Percentiles rank a stretch among this genome's conserved stretches.
Conservation (phyloP, 1,139 yeast genomes). For the Maudiozyma humilis region DNA sequence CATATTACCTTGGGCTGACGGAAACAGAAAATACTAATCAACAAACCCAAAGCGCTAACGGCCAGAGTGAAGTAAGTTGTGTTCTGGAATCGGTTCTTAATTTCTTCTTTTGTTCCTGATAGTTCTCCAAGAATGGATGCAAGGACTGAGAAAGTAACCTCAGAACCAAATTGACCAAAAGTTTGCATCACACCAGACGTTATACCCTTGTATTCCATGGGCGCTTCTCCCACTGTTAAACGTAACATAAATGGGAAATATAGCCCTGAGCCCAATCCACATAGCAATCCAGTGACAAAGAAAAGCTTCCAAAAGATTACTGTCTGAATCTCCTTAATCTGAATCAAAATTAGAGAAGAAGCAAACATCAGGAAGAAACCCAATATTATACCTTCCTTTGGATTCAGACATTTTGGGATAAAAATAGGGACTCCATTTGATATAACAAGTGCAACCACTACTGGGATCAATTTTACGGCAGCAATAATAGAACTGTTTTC, state of each 20-base stretch:
- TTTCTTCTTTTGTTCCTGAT: background rate
- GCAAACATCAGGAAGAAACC: conserved; percentile 2
- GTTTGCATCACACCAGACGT: conserved; percentile 5
- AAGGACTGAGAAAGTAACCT: conserved; percentile 3
- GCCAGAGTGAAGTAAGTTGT: conserved; percentile 3
- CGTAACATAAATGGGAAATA: conserved; percentile 3
- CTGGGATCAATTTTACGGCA: conserved; percentile 1
- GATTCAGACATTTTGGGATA: background rate
- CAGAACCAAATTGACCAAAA: conserved; percentile 3
- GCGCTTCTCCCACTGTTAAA: conserved; percentile 1
- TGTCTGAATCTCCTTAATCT: background rate
- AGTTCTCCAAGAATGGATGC: conserved; percentile 4
- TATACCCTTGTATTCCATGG: conserved; percentile 3
- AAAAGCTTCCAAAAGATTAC: conserved; percentile 2
- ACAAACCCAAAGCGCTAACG: background rate
- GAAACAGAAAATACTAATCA: background rate
- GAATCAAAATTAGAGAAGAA: background rate
- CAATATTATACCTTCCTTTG: conserved; percentile 1
- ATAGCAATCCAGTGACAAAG: conserved; percentile 1
- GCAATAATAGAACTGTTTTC: conserved; percentile 3
- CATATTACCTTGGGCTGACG: background rate
- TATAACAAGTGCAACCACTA: conserved; percentile 1
- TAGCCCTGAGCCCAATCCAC: conserved; percentile 3
- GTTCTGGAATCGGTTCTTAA: conserved; percentile 2
- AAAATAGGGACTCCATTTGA: background rate